Evolutionary conservation across 345 rosid genomes (phyloP).

Genomic region (Garcia nutans): DNA sequence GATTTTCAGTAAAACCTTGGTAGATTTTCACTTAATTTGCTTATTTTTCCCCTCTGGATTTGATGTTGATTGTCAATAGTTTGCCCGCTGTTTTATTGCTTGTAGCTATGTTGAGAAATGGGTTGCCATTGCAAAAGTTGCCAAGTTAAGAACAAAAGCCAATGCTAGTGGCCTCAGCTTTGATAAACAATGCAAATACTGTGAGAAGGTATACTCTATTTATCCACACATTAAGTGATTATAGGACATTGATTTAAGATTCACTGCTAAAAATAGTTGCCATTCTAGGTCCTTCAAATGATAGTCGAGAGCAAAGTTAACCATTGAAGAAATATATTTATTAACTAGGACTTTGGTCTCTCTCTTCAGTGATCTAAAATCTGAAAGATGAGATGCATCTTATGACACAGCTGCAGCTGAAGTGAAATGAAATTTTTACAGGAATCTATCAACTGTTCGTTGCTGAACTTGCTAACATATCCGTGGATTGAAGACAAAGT

Average conservation of each 20-base stretch:
- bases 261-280: not conserved
- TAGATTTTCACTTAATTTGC: not conserved
- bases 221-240: not conserved
- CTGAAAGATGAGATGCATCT: not conserved
- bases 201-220: conserved; percentile 25
- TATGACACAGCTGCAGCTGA: not conserved
- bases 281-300: not conserved
- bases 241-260: not conserved
- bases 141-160: conserved; percentile 23
- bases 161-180: conserved; percentile 18
- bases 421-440: conserved; percentile 26
- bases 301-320: not conserved
- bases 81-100: not conserved
- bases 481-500: conserved; percentile 72
- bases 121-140: conserved; percentile 25
- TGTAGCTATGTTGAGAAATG: conserved; percentile 25
- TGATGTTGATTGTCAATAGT: too few species aligned
- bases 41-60: too few species aligned
- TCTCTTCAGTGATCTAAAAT: not conserved
- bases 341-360: not conserved
- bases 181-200: conserved; percentile 27
- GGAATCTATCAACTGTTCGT: conserved; percentile 64
- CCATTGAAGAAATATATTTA: not conserved
- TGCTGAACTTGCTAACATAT: conserved; percentile 61
- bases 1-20: not conserved